phyloP scores from a whole-genome alignment of 73 alveolate genomes.

The Paramecium pentaurelia region DNA sequence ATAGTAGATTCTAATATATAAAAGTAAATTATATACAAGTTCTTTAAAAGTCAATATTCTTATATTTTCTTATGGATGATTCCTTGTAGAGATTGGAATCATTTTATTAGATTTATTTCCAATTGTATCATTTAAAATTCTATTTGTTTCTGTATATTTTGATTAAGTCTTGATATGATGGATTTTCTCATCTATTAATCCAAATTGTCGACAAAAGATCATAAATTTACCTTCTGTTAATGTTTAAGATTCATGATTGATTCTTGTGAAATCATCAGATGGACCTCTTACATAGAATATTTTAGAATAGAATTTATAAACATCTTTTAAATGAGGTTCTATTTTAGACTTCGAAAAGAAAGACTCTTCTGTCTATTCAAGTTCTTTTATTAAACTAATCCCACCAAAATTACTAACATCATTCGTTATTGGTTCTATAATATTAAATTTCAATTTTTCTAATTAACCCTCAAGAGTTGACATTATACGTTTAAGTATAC shows the following conservation, averaged over 20 bases:
- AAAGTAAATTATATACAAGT: background rate
- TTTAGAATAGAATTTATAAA: conserved; percentile 10
- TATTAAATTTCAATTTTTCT: background rate
- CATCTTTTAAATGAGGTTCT: background rate
- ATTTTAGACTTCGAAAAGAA: background rate
- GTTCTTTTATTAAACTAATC: background rate
- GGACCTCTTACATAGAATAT: conserved; percentile 32
- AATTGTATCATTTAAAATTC: background rate
- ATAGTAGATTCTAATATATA: conserved; percentile 12
- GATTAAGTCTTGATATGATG: background rate
- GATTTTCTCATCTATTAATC: conserved; percentile 4
- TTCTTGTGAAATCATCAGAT: conserved; percentile 5
- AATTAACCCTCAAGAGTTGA: background rate
- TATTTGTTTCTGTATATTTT: background rate
- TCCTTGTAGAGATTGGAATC: background rate
- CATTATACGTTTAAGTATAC: background rate
- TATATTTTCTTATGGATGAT: background rate
- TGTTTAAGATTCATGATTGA: conserved; percentile 1
- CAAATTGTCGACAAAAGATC: conserved; percentile 34
- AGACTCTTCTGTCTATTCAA: background rate
- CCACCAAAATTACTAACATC: conserved; percentile 45
- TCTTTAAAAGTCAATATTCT: background rate
- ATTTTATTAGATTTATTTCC: background rate
- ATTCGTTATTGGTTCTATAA: background rate
- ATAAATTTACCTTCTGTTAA: conserved; percentile 22